Percentiles rank a stretch among this genome's conserved stretches.
These are phyloP conservation scores for Chalciporus piperatus DNA, from an alignment of 768 basidiomycete species.

Conservation along the genomic window DNA sequence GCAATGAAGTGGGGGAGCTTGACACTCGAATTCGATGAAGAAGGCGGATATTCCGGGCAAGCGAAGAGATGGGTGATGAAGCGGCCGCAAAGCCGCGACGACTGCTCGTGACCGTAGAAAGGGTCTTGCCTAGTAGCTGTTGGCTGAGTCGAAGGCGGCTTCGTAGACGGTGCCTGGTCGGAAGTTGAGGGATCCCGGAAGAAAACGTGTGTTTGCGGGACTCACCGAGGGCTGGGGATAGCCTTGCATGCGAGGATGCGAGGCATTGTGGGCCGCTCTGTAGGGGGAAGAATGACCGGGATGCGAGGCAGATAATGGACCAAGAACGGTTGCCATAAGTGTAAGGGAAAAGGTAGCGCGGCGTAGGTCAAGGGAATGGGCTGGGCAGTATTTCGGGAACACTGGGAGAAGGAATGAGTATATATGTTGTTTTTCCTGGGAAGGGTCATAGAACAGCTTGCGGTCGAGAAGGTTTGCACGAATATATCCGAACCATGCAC, in stretches of 20 bases:
- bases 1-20: conserved; percentile 61
- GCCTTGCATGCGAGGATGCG: conserved; percentile 23
- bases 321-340: conserved; percentile 33
- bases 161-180: conserved; percentile 23
- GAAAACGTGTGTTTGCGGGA: neutral
- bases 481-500: conserved; percentile 16
- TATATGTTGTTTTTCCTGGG: conserved; percentile 20
- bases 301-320: conserved; percentile 15
- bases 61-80: conserved; percentile 86
- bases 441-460: conserved; percentile 10
- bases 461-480: conserved; percentile 8
- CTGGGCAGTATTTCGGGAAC: conserved; percentile 16
- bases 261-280: conserved; percentile 23
- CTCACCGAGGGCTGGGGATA: conserved; percentile 30
- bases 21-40: conserved; percentile 28
- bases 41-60: conserved; percentile 78
- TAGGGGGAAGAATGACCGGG: conserved; percentile 30
- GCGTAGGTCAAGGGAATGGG: neutral
- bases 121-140: conserved; percentile 19
- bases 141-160: conserved; percentile 32
- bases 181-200: neutral
- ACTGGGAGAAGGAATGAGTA: conserved; percentile 15
- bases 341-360: conserved; percentile 18
- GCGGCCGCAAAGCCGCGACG: conserved; percentile 65
- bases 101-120: conserved; percentile 63